Base-by-base conservation (phyloP, 176 grass and related monocot genomes). In the Dactylis glomerata region DNA sequence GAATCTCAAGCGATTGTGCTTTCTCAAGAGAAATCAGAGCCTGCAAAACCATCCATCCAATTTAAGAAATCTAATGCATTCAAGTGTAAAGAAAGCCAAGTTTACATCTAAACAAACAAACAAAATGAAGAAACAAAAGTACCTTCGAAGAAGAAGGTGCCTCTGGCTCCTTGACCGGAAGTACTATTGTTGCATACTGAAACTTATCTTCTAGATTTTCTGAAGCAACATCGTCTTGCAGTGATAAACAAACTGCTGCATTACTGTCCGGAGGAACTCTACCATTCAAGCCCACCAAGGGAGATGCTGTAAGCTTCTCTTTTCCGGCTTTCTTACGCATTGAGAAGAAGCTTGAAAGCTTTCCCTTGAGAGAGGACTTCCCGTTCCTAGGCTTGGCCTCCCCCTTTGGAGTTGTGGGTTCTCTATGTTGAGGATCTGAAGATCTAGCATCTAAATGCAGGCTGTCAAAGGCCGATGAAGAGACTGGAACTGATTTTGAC, bases 401-500 rank as follows among this genome's bases (percentile, higher is more conserved):
- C 55, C 86, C 82, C 64, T 87, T 92, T 11, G 64, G 52, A 17
- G 4, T 26, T 82, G 50, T 81, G 68, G 78, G 82, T 69, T 78
- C 65, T 56, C 73, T 85, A 50, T 76, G 55, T 28, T 52, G 84
- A 87, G 90, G 61, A 88, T 87, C 81, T 3, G 92, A 86, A 89
- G 50, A 51, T 81, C 81, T 77, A 63, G 6, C 68, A 54, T 92
- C 78, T 78, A 92, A 91, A 20, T 46, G 83, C 64, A 92, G 66
- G 65, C 86, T 90, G 33, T 88, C 81, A 91, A 87, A 99, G 81
- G 85, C 73, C 57, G 93, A 82, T 45, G 90, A 96, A 61, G 92
- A 92, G 81, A 94, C 84, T 6, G 93, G 93, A 79, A 96, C 89
- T 52, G 92, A 96, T 90, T 81, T 92, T 55, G 97, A 99, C 72